A percentile compares a stretch with the other conserved stretches of the same genome.
phyloP scores from a whole-genome alignment of 108 stramenopile genomes.

The Discostella stelligeroides region DNA sequence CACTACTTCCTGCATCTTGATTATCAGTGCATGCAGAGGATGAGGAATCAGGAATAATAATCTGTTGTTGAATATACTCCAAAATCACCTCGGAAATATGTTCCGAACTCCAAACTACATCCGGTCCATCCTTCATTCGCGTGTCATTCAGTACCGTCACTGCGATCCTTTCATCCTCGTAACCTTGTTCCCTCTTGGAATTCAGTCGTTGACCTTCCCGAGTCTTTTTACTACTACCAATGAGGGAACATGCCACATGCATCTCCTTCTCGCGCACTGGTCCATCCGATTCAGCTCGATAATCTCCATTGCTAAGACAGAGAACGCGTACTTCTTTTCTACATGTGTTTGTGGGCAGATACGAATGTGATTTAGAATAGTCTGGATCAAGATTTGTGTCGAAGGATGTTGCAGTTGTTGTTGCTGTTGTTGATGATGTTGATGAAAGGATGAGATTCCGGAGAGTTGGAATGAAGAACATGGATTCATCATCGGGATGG shows the following conservation, averaged over 20 bases:
- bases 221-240: slow-evolving; percentile 35
- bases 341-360: no score
- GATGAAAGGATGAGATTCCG: slow-evolving; percentile 24
- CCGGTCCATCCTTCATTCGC: slow-evolving; percentile 49
- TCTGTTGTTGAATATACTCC: slow-evolving; percentile 15
- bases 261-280: slow-evolving; percentile 68
- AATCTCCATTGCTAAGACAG: slow-evolving; percentile 81
- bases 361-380: no score
- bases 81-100: slow-evolving; percentile 24
- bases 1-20: neutral
- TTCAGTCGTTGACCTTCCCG: neutral
- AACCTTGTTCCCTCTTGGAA: neutral
- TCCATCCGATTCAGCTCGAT: slow-evolving; percentile 57
- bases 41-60: neutral
- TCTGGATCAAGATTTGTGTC: no score
- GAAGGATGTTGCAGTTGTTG: neutral
- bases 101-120: slow-evolving; percentile 48
- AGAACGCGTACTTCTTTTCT: slow-evolving; percentile 51
- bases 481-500: slow-evolving; percentile 65
- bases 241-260: slow-evolving; percentile 43
- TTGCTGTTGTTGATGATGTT: neutral
- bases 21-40: neutral
- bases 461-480: slow-evolving; percentile 82
- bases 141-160: slow-evolving; percentile 41
- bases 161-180: neutral